Evolutionary conservation across 73 alveolate species (phyloP).

Genomic region (Tetrahymena malaccensis): DNA sequence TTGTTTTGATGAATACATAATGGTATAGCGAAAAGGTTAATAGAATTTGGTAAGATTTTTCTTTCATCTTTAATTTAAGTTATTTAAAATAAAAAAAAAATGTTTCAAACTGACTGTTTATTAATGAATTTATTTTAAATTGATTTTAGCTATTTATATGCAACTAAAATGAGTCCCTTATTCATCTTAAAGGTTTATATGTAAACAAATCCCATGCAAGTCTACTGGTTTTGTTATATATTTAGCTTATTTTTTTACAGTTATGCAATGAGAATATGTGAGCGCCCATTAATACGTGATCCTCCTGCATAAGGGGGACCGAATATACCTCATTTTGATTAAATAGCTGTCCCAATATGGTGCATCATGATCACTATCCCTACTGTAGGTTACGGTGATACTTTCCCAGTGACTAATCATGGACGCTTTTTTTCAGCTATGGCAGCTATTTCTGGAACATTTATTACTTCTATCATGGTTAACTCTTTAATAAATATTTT

Average conservation of each 20-base stretch:
- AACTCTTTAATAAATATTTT: slow-evolving; percentile 44
- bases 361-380: slow-evolving; percentile 56
- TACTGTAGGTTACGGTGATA: slow-evolving; percentile 75
- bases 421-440: slow-evolving; percentile 59
- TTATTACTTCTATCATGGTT: slow-evolving; percentile 46
- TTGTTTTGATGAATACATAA: neutral
- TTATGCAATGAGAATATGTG: slow-evolving; percentile 53
- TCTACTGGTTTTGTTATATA: neutral
- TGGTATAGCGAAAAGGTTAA: neutral
- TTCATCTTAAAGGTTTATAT: neutral
- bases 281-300: slow-evolving; percentile 38
- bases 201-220: slow-evolving; percentile 1
- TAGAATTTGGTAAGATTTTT: neutral
- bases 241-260: slow-evolving; percentile 23
- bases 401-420: slow-evolving; percentile 46
- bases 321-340: slow-evolving; percentile 30
- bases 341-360: slow-evolving; percentile 53
- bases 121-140: neutral
- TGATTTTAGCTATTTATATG: neutral
- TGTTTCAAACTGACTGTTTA: neutral
- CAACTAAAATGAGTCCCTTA: neutral
- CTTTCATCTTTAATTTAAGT: neutral
- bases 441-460: slow-evolving; percentile 62
- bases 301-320: neutral
- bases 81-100: no score